phyloP scores from a whole-genome alignment of 306 rosid species.

The Vigna unguiculata region DNA sequence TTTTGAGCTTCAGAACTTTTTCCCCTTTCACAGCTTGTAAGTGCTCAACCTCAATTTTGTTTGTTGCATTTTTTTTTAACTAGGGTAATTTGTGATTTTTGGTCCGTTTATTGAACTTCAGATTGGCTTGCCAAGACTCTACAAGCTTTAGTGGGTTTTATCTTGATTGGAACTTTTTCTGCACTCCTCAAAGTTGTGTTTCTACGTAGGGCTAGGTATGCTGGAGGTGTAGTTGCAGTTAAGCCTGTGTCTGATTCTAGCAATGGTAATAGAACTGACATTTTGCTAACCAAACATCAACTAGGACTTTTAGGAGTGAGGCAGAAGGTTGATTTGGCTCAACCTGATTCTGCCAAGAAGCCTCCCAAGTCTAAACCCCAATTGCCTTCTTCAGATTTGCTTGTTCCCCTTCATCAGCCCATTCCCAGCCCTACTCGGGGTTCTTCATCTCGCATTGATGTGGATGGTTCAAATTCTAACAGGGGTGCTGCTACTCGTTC shows the following conservation, averaged over 20 bases:
- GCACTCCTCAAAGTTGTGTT: conserved; percentile 73
- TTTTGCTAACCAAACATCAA: conserved; percentile 71
- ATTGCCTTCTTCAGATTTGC: conserved; percentile 65
- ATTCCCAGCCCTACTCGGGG: conserved; percentile 56
- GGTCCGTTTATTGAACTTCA: conserved; percentile 45
- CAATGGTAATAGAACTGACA: conserved; percentile 55
- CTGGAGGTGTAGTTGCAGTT: conserved; percentile 46
- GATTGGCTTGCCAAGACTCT: conserved; percentile 73
- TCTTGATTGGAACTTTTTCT: conserved; percentile 68
- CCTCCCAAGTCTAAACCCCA: conserved; percentile 80
- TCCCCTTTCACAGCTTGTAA: conserved; percentile 75
- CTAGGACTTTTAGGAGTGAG: conserved; percentile 81
- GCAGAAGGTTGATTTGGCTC: conserved; percentile 61
- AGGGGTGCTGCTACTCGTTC: conserved; percentile 60
- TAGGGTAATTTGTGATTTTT: conserved; percentile 14
- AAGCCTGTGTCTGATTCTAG: conserved; percentile 49
- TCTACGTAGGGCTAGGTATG: conserved; percentile 54
- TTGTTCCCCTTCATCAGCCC: conserved; percentile 91
- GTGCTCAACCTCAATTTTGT: conserved; percentile 36
- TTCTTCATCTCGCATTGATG: conserved; percentile 49
- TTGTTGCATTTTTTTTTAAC: neutral
- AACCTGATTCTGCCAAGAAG: conserved; percentile 62
- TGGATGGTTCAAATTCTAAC: conserved; percentile 62
- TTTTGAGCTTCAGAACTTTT: conserved; percentile 54
- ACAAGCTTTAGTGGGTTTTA: conserved; percentile 62